Evolutionary conservation across 495 filamentous ascomycete species (phyloP).

Genomic region (Aspergillus cavernicola): DNA sequence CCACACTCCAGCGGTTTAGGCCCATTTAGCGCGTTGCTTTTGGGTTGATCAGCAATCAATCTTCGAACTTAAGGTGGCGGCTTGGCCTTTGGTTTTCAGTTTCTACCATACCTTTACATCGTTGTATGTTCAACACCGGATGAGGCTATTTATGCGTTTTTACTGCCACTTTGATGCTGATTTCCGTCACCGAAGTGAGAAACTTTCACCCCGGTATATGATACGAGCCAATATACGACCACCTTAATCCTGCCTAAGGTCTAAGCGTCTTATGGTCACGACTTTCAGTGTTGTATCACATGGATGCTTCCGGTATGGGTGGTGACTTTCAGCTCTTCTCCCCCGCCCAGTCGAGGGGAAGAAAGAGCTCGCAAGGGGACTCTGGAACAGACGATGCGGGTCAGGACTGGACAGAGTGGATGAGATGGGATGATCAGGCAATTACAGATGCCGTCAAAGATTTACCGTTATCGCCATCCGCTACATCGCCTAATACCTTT

Average conservation of each 20-base stretch:
- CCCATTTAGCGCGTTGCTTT: constrained; percentile 10
- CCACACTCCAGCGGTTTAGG: constrained; percentile 8
- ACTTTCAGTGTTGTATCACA: constrained; percentile 17
- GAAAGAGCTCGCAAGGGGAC: constrained; percentile 22
- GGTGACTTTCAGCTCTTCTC: constrained; percentile 43
- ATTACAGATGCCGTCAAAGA: constrained; percentile 26
- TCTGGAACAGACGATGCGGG: constrained; percentile 25
- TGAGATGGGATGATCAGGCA: constrained; percentile 47
- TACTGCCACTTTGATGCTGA: constrained; percentile 1
- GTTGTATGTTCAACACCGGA: constrained; percentile 8
- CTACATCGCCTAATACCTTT: constrained; percentile 30
- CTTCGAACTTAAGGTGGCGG: constrained; percentile 9
- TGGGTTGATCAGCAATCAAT: constrained; percentile 12
- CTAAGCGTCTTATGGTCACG: constrained; percentile 16
- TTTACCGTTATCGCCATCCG: constrained; percentile 22
- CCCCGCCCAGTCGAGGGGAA: constrained; percentile 21
- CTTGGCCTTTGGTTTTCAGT: background rate
- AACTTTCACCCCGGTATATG: background rate
- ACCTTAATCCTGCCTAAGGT: background rate
- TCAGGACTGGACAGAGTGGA: constrained; percentile 50
- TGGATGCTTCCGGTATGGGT: constrained; percentile 32
- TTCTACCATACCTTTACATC: background rate
- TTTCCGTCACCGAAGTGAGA: background rate
- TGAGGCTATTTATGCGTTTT: background rate
- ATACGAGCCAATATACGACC: background rate